These are phyloP conservation scores for Solanum infundibuliforme DNA, from an alignment of 257 asterid species.

Conservation along the genomic window DNA sequence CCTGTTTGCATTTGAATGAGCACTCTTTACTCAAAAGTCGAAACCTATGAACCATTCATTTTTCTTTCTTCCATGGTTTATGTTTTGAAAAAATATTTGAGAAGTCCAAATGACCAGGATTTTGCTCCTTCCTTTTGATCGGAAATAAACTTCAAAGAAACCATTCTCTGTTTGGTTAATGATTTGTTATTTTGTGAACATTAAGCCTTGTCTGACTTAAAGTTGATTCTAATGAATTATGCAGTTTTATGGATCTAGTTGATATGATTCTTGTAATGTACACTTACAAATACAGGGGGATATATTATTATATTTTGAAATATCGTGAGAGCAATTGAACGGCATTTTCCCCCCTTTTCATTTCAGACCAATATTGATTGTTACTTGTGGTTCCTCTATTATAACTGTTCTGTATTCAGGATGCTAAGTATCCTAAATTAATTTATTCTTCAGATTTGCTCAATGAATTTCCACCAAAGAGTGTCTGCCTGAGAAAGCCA, in stretches of 20 bases:
- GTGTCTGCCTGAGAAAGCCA: slow-evolving; percentile 56
- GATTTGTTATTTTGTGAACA: neutral
- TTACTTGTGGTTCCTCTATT: neutral
- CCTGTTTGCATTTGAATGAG: neutral
- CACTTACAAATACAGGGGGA: neutral
- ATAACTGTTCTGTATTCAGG: neutral
- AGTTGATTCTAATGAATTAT: neutral
- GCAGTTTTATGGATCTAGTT: neutral
- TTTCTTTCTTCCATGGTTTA: neutral
- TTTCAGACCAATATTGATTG: neutral
- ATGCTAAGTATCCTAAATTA: slow-evolving; percentile 3
- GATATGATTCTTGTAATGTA: neutral
- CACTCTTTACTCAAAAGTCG: neutral
- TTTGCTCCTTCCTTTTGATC: neutral
- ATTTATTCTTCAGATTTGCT: slow-evolving; percentile 46
- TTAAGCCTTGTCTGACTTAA: neutral
- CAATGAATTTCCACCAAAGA: slow-evolving; percentile 58
- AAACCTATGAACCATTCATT: neutral
- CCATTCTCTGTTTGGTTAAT: neutral
- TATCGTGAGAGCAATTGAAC: neutral
- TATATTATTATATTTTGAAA: neutral
- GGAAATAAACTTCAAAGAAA: neutral
- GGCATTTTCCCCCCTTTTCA: neutral
- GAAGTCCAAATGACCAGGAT: neutral
- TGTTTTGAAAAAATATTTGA: neutral